Base-by-base conservation (phyloP, 306 rosid genomes). In the Medicago arabica region DNA sequence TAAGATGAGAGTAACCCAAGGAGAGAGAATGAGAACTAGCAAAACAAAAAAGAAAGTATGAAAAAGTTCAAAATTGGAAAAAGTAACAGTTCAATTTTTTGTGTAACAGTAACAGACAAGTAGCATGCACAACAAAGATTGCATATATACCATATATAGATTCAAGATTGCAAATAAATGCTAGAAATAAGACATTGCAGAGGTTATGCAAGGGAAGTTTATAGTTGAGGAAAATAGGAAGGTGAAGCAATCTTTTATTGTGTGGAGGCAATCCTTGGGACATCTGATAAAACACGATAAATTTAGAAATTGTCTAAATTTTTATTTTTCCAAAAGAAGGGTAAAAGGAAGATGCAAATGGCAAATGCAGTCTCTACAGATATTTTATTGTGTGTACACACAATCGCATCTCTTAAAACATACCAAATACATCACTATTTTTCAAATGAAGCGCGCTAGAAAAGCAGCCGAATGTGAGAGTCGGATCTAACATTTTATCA, bases 1-100 rank as follows among this genome's bases (percentile, higher is more conserved):
- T 40, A 50, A 71, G 41, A 55, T 61, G 81, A 72, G 59, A 44
- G 72, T 44, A 79, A 7, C 40, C 74, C 63, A 18, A 66, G 4
- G 25, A 59, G 23, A 58, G 46, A 62, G 47, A 39, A 17, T 80
- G 44, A 73, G 76, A 75, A 75, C 14, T 18, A 69, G 28, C 70
- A 60, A 28, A 59, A 51, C 51, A 31, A 51, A 31, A 51, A 49
- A 9, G 50, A 5, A 18, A 64, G 71, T 8, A 41, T 9, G 38
- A 6, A 50, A 16, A 34, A 47, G 46, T 18, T 9, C 60, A 57
- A 58, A 80, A 47, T 14, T 31, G 55, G 77, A 15, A 60, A 69
- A 75, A 13, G 34, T 46, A 67, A 58, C 5, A 53, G 41, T 28
- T 67, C 19, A 18, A 10, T 5, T 60, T 63, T 49, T 23, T 31